Evolutionary conservation across 345 rosid species (phyloP), one percentile per base, ranked within the genome.

Genomic region (Salix dunnii): DNA sequence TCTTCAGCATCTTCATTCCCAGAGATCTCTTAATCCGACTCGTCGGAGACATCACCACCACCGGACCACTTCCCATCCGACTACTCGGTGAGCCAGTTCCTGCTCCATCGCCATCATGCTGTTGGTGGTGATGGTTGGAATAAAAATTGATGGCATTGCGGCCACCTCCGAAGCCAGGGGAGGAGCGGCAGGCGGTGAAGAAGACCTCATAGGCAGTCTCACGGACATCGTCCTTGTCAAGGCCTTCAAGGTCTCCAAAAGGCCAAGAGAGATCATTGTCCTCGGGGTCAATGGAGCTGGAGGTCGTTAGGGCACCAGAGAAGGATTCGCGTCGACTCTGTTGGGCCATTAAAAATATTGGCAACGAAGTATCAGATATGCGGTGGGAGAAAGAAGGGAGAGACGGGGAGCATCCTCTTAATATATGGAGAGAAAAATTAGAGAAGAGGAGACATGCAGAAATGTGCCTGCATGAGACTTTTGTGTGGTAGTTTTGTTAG

Each of bases 131-230:
- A 53, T 89, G 87, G 3, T 82, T 21, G 5, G 97, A 86, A 76
- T 90, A 89, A 72, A 88, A 95, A 27, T 82, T 86, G 68, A 91
- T 79, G n/a, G 91, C 87, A 30, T 89, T 88, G 67, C 90, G 82
- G 8, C 94, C 81, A 1, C 84, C 99, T 23, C 97, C 94, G 18
- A 93, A 95, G 3, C 97, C 93, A 0, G 97, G 97, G 20, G 94
- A 89, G 2, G 97, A 91, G 7, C 99, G 82, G 67, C 99, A 96
- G 16, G 98, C 79, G 3, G 92, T 92, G 87, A 96, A 91, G 81
- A 96, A 93, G 23, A 96, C 86, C 83, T 93, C 98, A 36, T 96
- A 96, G 43, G 99, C 94, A 0, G 92, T 85, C 77, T 92, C 97
- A 4, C 98, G 88, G 74, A 96, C 82, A 61, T 93, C 97, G 11